Evolutionary conservation across 768 basidiomycete species (phyloP), one percentile per base, ranked within the genome.

Genomic region (Xanthoconium stramineum): DNA sequence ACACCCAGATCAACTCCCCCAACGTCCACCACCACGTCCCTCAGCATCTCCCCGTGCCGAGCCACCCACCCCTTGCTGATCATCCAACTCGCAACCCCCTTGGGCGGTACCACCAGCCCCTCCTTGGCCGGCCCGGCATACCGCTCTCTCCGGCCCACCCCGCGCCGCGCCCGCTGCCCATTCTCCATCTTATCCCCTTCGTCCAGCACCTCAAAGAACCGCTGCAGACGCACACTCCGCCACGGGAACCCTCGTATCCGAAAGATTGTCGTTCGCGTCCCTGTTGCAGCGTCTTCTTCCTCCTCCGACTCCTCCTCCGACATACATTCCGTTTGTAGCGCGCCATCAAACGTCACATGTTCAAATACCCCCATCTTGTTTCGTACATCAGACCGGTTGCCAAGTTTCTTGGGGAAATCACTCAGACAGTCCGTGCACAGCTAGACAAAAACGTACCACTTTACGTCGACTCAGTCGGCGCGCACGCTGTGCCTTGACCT

Each of bases 241-340:
- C 89, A 91, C 0, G 77, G 63, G 58, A 80, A 77, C 0, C 85
- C 84, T 43, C 82, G 84, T 28, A 84, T 79, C 29, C 76, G 78
- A 24, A 89, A 70, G 10, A 77, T 59, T 33, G 72, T 74, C 57
- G 65, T 68, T 37, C 69, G 66, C 40, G 66, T 59, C 24, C 67
- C 72, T 5, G 63, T 58, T 42, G 49, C 61, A 3, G 63, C 44
- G 32, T 69, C 71, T 35, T 72, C 69, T 36, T 86, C 86, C 47
- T 70, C 72, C 58, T 83, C 83, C 14, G 88, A 89, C 67, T 91
- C 89, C 60, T 91, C 89, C 32, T 84, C 86, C 29, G 89, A 91
- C 84, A 90, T 88, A 69, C 88, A 90, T 46, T 90, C 89, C 19
- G 82, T 58, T 57, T 86, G 83, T 54, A 91, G 69, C 14, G 89